A percentile compares a stretch with the other conserved stretches of the same genome.
These are phyloP conservation scores for Candida dubliniensis DNA, from an alignment of 1,139 yeast species.

Conservation along the genomic window DNA sequence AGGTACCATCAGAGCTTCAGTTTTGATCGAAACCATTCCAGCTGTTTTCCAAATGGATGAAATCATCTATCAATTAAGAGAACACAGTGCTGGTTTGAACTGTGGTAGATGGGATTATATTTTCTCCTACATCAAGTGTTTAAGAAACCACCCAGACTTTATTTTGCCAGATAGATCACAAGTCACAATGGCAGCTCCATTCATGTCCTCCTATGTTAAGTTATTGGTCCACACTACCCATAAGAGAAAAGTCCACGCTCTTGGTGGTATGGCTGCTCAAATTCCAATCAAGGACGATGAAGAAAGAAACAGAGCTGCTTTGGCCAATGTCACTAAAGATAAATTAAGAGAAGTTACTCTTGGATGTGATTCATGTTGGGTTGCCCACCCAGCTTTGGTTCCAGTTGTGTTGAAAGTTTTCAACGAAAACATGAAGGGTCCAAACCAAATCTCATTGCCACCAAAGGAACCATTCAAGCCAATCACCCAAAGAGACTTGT, in stretches of 20 bases:
- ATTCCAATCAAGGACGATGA: conserved; percentile 73
- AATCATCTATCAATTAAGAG: conserved; percentile 72
- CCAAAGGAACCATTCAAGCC: conserved; percentile 41
- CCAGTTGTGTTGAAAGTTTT: conserved; percentile 73
- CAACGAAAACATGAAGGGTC: conserved; percentile 81
- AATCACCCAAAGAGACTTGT: conserved; percentile 66
- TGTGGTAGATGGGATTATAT: conserved; percentile 87
- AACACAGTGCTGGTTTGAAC: conserved; percentile 74
- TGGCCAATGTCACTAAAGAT: conserved; percentile 71
- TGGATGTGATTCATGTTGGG: conserved; percentile 84
- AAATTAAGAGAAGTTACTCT: conserved; percentile 72
- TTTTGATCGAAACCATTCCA: conserved; percentile 71
- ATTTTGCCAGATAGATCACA: conserved; percentile 72
- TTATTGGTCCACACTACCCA: conserved; percentile 71
- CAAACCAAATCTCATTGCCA: conserved; percentile 73
- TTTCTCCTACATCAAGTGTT: conserved; percentile 67
- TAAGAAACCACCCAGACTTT: conserved; percentile 53
- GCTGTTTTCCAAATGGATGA: conserved; percentile 84
- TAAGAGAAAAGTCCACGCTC: conserved; percentile 73
- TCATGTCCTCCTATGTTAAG: conserved; percentile 70
- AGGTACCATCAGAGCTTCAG: conserved; percentile 80
- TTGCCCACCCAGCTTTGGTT: conserved; percentile 80
- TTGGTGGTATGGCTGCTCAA: conserved; percentile 88
- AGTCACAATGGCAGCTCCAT: conserved; percentile 74
- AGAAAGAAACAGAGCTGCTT: conserved; percentile 62